These are phyloP conservation scores for Diaporthe citrichinensis DNA, from an alignment of 2,329 filamentous ascomycete species.

Conservation along the genomic window DNA sequence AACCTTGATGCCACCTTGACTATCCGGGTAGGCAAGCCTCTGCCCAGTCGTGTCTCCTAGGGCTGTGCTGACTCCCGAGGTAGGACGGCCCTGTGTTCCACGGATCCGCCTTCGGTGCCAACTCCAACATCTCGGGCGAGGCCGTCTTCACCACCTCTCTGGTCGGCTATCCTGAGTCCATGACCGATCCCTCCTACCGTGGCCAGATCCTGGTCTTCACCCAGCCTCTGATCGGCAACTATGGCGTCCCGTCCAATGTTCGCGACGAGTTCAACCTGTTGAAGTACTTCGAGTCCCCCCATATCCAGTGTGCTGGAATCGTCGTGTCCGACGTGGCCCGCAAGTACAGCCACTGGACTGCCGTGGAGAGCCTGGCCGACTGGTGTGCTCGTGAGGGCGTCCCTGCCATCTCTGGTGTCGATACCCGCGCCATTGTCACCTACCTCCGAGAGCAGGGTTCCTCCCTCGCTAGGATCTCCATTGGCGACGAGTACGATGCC, in stretches of 20 bases:
- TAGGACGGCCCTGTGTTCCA: slow-evolving; percentile 96
- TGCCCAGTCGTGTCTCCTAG: not conserved
- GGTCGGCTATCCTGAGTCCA: slow-evolving; percentile 96
- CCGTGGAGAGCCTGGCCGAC: slow-evolving; percentile 90
- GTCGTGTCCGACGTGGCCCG: slow-evolving; percentile 95
- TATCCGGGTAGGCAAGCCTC: slow-evolving; percentile 75
- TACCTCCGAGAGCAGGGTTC: slow-evolving; percentile 96
- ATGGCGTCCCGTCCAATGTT: slow-evolving; percentile 89
- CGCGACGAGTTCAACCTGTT: slow-evolving; percentile 91
- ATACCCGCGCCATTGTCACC: slow-evolving; percentile 97
- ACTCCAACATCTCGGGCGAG: slow-evolving; percentile 96
- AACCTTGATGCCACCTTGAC: slow-evolving; percentile 92
- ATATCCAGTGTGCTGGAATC: slow-evolving; percentile 96
- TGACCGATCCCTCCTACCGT: slow-evolving; percentile 89
- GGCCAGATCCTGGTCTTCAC: slow-evolving; percentile 99
- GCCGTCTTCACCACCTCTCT: slow-evolving; percentile 98
- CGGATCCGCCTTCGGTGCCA: slow-evolving; percentile 96
- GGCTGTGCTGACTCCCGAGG: slow-evolving; percentile 38
- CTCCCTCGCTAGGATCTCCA: slow-evolving; percentile 92
- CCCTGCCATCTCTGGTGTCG: slow-evolving; percentile 95
- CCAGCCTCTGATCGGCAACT: slow-evolving; percentile 97
- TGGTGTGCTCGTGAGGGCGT: slow-evolving; percentile 98
- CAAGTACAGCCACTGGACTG: slow-evolving; percentile 98
- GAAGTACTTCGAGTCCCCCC: slow-evolving; percentile 98
- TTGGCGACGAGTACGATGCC: slow-evolving; percentile 98